Evolutionary conservation across 805 yeast genomes (phyloP).

Genomic region (Hanseniaspora nectarophila): DNA sequence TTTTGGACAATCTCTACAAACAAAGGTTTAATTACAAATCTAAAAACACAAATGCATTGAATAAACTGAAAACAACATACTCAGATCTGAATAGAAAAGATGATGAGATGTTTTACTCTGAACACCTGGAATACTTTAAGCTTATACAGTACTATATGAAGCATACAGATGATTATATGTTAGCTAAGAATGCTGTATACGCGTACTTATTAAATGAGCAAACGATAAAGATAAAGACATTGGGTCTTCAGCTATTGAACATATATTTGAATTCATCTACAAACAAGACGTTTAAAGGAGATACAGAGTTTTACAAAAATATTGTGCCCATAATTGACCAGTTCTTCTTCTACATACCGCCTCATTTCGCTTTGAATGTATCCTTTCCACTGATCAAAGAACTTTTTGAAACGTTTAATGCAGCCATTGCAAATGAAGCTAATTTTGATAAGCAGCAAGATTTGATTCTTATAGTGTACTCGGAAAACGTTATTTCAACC

Average conservation of each 20-base stretch:
- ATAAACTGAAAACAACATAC: not conserved
- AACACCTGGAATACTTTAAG: not conserved
- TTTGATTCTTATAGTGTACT: not conserved
- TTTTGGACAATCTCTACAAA: conserved; percentile 2
- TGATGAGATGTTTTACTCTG: not conserved
- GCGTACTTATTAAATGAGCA: not conserved
- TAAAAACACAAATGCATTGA: not conserved
- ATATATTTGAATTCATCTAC: not conserved
- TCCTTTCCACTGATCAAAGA: not conserved
- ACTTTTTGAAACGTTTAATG: not conserved
- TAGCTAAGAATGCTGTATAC: not conserved
- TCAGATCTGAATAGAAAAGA: not conserved
- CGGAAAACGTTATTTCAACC: conserved; percentile 5
- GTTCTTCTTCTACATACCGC: conserved; percentile 5
- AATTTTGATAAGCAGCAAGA: not conserved
- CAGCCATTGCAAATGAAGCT: not conserved
- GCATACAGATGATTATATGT: not conserved
- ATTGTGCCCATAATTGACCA: conserved; percentile 9
- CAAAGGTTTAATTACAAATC: not conserved
- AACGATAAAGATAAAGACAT: not conserved
- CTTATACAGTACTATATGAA: not conserved
- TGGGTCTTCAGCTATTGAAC: not conserved
- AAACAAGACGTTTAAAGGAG: not conserved
- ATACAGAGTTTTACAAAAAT: not conserved
- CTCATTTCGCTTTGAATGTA: not conserved